Evolutionary conservation across 805 yeast species (phyloP).

Genomic region (Candida succiphila): DNA sequence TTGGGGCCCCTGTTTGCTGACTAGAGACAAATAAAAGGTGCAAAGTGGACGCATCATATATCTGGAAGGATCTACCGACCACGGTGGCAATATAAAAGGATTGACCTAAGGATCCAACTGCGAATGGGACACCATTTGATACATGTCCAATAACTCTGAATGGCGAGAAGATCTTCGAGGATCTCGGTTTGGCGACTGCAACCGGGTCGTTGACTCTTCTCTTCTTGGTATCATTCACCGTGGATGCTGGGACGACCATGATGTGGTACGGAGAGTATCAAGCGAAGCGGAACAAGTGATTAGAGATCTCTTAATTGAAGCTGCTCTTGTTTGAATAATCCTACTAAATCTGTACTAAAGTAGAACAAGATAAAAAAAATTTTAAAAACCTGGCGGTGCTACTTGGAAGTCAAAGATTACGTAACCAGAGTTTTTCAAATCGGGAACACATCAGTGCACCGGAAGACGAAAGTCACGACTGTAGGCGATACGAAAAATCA

Average conservation of each 20-base stretch:
- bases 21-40: constrained; percentile 82
- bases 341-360: too few species aligned
- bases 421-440: too few species aligned
- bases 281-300: too few species aligned
- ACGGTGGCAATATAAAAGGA: constrained; percentile 82
- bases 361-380: too few species aligned
- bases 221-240: constrained; percentile 4
- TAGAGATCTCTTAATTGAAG: too few species aligned
- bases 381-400: too few species aligned
- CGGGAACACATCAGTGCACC: too few species aligned
- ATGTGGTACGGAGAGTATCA: too few species aligned
- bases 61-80: constrained; percentile 85
- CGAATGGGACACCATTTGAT: constrained; percentile 77
- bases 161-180: constrained; percentile 70
- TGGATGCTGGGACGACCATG: constrained; percentile 1
- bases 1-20: constrained; percentile 59
- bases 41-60: constrained; percentile 82
- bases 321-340: too few species aligned
- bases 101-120: constrained; percentile 80
- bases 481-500: too few species aligned
- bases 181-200: constrained; percentile 2
- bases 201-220: constrained; percentile 6
- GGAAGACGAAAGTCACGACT: too few species aligned
- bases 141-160: constrained; percentile 85
- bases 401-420: too few species aligned